Base-by-base conservation (phyloP, 1,284 basidiomycete species). In the Chondrostereum purpureum region DNA sequence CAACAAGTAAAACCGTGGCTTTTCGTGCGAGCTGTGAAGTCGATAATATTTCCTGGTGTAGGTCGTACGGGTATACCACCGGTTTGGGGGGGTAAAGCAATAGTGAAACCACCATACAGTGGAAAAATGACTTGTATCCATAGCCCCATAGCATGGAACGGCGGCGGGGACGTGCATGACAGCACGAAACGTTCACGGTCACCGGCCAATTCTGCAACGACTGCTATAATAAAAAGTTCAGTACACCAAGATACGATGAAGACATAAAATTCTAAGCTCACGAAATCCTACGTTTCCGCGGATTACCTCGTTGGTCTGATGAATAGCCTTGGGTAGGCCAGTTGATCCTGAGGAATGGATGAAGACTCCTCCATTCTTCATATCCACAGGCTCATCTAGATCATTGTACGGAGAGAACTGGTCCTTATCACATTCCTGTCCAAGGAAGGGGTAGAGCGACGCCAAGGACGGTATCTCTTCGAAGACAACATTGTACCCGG, bases 111-210 rank as follows among this genome's bases (percentile, higher is more conserved):
- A 10, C 47, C 50, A 38, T 59, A 62, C 1, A 66, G 27, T 1
- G 58, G 46, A 13, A 44, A 44, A 1, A 63, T 42, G 12, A 63
- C 22, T 21, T 66, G 62, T 2, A 48, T 43, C n/a, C 54, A 45
- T 17, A 65, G 44, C 4, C 62, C 64, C 5, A 67, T 43, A 2
- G 63, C 55, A 43, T 66, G 63, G 50, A 67, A 66, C 2, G 63
- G 42, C 0, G 66, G 64, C 5, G 65, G 47, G 18, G 51, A 46
- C 55, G 60, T 60, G 5, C 49, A 55, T 2, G 53, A 57, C 22
- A 59, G 50, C 1, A 45, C 52, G 6, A 58, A n/a, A n/a, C n/a
- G 14, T 31, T 14, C 41, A 17, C 8, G 18, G 22, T 22, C n/a
- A 17, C 17, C 16, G 17, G 20, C 23, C 2, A n/a, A n/a, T n/a